phyloP scores from a whole-genome alignment of 306 rosid genomes.

The Abrus precatorius region DNA sequence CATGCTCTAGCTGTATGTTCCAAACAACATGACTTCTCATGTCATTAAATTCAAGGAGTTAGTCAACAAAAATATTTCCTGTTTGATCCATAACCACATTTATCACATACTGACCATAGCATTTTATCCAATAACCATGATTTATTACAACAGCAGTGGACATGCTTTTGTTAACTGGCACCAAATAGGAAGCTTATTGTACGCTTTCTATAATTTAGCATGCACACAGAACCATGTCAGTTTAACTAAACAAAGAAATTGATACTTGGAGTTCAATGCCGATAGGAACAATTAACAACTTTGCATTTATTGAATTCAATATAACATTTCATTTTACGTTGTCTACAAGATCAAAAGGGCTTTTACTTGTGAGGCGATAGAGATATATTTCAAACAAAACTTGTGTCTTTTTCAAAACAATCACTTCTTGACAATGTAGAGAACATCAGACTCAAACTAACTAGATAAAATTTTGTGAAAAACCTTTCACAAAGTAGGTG shows the following conservation, averaged over 20 bases:
- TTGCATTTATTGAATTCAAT: constrained; percentile 18
- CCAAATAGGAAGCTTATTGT: constrained; percentile 31
- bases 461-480: constrained; percentile 36
- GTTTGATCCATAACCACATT: constrained; percentile 5
- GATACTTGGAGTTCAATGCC: constrained; percentile 21
- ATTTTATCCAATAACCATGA: constrained; percentile 17
- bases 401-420: constrained; percentile 7
- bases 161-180: neutral
- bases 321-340: constrained; percentile 15
- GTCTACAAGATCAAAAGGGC: constrained; percentile 13
- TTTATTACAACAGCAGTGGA: constrained; percentile 3
- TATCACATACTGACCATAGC: constrained; percentile 17
- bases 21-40: constrained; percentile 15
- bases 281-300: constrained; percentile 11
- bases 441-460: constrained; percentile 38
- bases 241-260: constrained; percentile 32
- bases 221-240: constrained; percentile 20
- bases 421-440: constrained; percentile 17
- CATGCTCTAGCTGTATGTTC: constrained; percentile 34
- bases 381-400: neutral
- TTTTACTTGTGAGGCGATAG: constrained; percentile 1
- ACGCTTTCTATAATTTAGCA: constrained; percentile 38
- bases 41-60: constrained; percentile 24
- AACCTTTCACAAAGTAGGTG: constrained; percentile 25
- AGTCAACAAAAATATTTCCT: neutral